Evolutionary conservation across 1,284 basidiomycete species (phyloP).

Genomic region (Cystobasidium sp.): DNA sequence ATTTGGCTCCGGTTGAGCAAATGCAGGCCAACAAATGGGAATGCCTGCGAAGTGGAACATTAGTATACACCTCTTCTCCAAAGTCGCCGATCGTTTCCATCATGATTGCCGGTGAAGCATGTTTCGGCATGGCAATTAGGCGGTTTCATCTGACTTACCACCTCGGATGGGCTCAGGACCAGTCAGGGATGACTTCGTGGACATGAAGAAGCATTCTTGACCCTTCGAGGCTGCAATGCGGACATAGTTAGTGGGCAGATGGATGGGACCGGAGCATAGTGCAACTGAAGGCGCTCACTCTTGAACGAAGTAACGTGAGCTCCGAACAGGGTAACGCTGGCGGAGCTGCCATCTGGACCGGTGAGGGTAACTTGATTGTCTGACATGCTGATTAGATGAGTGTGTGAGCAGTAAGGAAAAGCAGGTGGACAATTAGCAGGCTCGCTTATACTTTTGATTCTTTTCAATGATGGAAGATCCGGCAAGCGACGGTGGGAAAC

Average conservation of each 20-base stretch:
- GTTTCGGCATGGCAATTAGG: too few relatives aligned
- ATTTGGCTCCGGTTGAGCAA: conserved; percentile 51
- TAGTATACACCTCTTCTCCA: background rate
- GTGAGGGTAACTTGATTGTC: conserved; percentile 12
- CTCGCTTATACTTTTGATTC: background rate
- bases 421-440: background rate
- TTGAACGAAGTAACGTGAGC: conserved; percentile 50
- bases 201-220: conserved; percentile 52
- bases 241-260: background rate
- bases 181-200: conserved; percentile 44
- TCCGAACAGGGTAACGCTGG: conserved; percentile 35
- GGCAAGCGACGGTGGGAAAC: background rate
- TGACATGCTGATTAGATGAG: background rate
- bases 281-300: background rate
- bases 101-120: conserved; percentile 1
- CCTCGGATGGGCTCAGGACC: conserved; percentile 51
- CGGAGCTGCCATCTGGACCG: conserved; percentile 5
- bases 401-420: background rate
- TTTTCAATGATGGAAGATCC: background rate
- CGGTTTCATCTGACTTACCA: background rate
- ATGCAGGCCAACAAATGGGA: conserved; percentile 51
- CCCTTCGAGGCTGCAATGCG: conserved; percentile 32
- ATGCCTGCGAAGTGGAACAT: conserved; percentile 45
- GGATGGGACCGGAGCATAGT: background rate
- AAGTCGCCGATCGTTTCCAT: background rate